phyloP scores from a whole-genome alignment of 2,329 filamentous ascomycete species.

The Penicillium digitatum region DNA sequence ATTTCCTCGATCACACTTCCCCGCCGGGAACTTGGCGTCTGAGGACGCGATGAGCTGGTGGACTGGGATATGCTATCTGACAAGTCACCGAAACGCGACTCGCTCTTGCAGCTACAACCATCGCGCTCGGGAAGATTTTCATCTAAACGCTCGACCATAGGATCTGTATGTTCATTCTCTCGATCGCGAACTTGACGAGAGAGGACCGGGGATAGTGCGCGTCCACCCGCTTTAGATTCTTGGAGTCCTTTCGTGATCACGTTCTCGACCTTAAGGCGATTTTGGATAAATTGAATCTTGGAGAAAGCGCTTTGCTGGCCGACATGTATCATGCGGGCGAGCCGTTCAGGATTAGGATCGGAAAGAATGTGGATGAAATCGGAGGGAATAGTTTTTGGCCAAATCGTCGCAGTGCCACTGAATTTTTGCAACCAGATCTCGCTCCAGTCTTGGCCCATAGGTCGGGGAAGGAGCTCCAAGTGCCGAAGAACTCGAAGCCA shows the following conservation, averaged over 20 bases:
- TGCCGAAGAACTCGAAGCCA: conserved; percentile 95
- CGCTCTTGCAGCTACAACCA: conserved; percentile 18
- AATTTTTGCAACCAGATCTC: conserved; percentile 96
- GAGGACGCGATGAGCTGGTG: conserved; percentile 19
- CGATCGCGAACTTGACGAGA: conserved; percentile 25
- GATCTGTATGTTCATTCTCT: conserved; percentile 18
- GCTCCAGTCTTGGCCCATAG: conserved; percentile 92
- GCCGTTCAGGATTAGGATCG: conserved; percentile 69
- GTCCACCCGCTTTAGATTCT: conserved; percentile 26
- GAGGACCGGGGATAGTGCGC: conserved; percentile 27
- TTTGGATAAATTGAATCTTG: conserved; percentile 85
- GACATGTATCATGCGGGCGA: conserved; percentile 84
- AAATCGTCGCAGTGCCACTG: conserved; percentile 90
- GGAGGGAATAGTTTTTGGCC: conserved; percentile 73
- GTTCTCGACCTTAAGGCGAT: conserved; percentile 78
- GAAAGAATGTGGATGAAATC: conserved; percentile 85
- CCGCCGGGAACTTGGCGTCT: conserved; percentile 21
- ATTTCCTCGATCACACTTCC: conserved; percentile 44
- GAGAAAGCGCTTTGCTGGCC: conserved; percentile 88
- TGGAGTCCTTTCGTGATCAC: conserved; percentile 56
- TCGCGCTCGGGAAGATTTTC: conserved; percentile 27
- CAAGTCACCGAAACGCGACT: conserved; percentile 23
- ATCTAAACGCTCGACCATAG: conserved; percentile 26
- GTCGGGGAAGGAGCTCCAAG: conserved; percentile 83
- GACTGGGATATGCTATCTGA: conserved; percentile 24